Conservation (phyloP, 495 filamentous ascomycete species). For the Penicillium simplicissimum region DNA sequence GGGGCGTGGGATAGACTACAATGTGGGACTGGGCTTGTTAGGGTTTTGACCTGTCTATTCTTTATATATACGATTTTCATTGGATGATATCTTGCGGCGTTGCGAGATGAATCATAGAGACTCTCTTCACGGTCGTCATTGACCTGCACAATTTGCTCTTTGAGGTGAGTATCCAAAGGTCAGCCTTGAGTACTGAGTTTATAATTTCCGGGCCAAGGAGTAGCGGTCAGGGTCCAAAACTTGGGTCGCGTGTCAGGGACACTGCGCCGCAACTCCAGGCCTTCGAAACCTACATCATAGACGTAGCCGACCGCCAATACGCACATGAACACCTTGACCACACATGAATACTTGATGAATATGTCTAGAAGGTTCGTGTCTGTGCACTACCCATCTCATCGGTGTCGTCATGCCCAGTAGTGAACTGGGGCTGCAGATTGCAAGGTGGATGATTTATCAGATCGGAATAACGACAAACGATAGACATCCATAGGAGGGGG, state of each 20-base stretch:
- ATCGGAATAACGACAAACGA: neutral
- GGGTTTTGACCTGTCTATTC: neutral
- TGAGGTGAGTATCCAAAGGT: neutral
- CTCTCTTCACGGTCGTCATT: neutral
- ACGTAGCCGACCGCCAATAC: neutral
- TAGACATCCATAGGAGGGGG: neutral
- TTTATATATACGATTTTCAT: conserved; percentile 1
- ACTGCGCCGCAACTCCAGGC: neutral
- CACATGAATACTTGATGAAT: neutral
- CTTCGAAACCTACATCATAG: neutral
- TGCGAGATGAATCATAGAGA: neutral
- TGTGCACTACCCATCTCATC: neutral
- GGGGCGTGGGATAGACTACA: neutral
- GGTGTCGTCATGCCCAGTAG: neutral
- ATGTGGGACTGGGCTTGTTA: neutral
- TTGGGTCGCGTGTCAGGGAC: neutral
- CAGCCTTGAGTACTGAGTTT: neutral
- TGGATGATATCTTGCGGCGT: neutral
- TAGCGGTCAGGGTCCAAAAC: neutral
- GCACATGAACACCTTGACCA: neutral
- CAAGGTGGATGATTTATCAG: neutral
- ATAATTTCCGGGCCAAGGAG: neutral
- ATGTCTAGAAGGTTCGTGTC: neutral
- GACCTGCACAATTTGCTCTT: neutral
- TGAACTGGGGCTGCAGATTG: neutral